Conservation (phyloP, 768 basidiomycete genomes). For the Trametes meyenii region DNA sequence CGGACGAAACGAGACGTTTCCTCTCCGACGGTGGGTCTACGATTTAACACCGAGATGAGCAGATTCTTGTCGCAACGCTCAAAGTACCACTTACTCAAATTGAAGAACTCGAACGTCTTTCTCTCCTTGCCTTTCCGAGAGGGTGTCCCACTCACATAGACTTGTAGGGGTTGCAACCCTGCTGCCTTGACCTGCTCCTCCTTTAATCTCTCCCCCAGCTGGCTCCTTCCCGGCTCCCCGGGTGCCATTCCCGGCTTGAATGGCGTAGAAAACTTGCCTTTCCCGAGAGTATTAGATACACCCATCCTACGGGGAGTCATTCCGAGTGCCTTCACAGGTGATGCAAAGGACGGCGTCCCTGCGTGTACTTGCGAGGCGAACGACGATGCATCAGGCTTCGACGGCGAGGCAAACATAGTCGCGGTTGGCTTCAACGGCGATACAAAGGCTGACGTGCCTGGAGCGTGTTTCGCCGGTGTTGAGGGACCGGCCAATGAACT, state of each 20-base stretch:
- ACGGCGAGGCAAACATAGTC: slow-evolving; percentile 9
- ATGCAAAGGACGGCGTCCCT: neutral
- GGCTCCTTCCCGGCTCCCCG: slow-evolving; percentile 30
- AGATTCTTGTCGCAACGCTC: neutral
- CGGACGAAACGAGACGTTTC: slow-evolving; percentile 25
- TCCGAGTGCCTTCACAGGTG: slow-evolving; percentile 30
- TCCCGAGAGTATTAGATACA: slow-evolving; percentile 8
- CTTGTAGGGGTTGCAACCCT: neutral
- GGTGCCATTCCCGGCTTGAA: slow-evolving; percentile 36
- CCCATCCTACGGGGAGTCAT: slow-evolving; percentile 30
- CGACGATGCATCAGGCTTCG: slow-evolving; percentile 11
- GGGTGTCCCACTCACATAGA: neutral
- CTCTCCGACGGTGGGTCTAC: slow-evolving; percentile 21
- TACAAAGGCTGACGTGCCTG: neutral
- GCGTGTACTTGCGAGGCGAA: slow-evolving; percentile 20
- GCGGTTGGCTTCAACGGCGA: slow-evolving; percentile 1
- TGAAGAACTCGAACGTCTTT: slow-evolving; percentile 22
- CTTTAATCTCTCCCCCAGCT: slow-evolving; percentile 19
- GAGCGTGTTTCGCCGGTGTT: neutral
- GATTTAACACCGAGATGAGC: neutral
- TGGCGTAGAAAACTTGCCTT: slow-evolving; percentile 33
- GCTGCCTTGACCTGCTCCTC: slow-evolving; percentile 1
- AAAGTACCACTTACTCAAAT: slow-evolving; percentile 23
- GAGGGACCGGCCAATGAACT: neutral
- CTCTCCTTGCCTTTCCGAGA: slow-evolving; percentile 26